Percentiles rank a stretch among this genome's conserved stretches.
These are phyloP conservation scores for Sanguinoderma infundibulare DNA, from an alignment of 1,284 basidiomycete species.

Conservation along the genomic window DNA sequence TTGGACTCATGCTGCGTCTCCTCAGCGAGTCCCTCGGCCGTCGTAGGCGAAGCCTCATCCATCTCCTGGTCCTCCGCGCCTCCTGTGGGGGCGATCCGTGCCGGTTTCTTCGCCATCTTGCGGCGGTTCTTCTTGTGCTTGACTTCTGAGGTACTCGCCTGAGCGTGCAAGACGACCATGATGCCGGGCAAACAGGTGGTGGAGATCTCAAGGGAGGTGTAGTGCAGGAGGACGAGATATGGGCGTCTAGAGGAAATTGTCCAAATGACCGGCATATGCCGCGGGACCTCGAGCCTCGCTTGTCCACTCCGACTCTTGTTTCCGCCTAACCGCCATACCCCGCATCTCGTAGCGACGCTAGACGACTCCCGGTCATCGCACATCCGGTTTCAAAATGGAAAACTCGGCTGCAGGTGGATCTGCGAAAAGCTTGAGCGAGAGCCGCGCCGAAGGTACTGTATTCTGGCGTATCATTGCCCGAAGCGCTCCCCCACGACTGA, in stretches of 20 bases:
- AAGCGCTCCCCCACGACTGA: constrained; percentile 11
- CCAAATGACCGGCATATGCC: constrained; percentile 23
- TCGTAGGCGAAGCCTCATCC: constrained; percentile 16
- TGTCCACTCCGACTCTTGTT: neutral
- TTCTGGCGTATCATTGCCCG: neutral
- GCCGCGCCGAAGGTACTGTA: constrained; percentile 39
- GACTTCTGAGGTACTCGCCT: constrained; percentile 38
- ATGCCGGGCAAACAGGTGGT: constrained; percentile 10
- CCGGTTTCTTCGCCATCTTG: constrained; percentile 48
- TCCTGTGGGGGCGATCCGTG: constrained; percentile 26
- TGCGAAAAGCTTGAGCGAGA: constrained; percentile 34
- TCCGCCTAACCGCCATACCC: neutral
- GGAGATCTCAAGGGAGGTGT: neutral
- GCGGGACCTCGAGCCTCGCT: neutral
- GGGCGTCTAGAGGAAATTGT: constrained; percentile 27
- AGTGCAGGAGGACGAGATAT: constrained; percentile 13
- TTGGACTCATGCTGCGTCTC: constrained; percentile 5
- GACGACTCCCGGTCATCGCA: neutral
- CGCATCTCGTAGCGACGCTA: neutral
- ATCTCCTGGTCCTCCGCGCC: constrained; percentile 46
- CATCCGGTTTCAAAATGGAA: constrained; percentile 12
- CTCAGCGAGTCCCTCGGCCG: constrained; percentile 3
- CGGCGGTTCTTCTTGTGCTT: constrained; percentile 59
- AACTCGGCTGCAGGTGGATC: constrained; percentile 20
- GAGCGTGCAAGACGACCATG: constrained; percentile 62